Evolutionary conservation across 139 green algal species (phyloP), one percentile per base, ranked within the genome.

Genomic region (Nannochloris sp.): DNA sequence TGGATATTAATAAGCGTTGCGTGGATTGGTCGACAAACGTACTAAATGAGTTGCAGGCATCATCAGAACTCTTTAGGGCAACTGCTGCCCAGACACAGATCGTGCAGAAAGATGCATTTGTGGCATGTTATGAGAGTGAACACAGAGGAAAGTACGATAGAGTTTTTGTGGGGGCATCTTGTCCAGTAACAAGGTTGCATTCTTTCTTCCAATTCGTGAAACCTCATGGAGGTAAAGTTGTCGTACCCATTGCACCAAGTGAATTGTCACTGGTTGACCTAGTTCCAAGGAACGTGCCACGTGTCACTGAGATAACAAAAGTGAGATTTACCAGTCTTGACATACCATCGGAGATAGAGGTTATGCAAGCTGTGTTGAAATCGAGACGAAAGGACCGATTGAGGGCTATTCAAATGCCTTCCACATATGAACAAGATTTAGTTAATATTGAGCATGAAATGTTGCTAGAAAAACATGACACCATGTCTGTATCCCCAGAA

Each of bases 251-350:
- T 48, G 43, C 46, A 12, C 76, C 76, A 46, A 71, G 57, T 33
- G 74, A 82, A 44, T 70, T 84, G 62, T 63, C 55, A 5, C 12
- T 77, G n/a, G 72, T 84, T 59, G 28, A 20, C 17, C 12, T 33
- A 6, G 4, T 17, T 33, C 12, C 51, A 2, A 31, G 13, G 12
- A 25, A n/a, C 51, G 76, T n/a, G 8, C 31, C 55, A 25, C 30
- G 26, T 8, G 31, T 67, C 26, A 64, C 71, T 16, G 40, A 80
- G 33, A 49, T 88, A n/a, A 74, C 65, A 49, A 71, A 83, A 65
- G 81, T 87, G 23, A 66, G 74, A 49, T 87, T 86, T 72, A 71
- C 59, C 20, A 74, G 84, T 53, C 62, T 87, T 33, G 79, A 87
- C 63, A 40, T 88, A n/a, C 82, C 82, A 4, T 66, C 63, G 0